Base-by-base conservation (phyloP, 768 basidiomycete genomes). In the Pleurotus ostreatus region DNA sequence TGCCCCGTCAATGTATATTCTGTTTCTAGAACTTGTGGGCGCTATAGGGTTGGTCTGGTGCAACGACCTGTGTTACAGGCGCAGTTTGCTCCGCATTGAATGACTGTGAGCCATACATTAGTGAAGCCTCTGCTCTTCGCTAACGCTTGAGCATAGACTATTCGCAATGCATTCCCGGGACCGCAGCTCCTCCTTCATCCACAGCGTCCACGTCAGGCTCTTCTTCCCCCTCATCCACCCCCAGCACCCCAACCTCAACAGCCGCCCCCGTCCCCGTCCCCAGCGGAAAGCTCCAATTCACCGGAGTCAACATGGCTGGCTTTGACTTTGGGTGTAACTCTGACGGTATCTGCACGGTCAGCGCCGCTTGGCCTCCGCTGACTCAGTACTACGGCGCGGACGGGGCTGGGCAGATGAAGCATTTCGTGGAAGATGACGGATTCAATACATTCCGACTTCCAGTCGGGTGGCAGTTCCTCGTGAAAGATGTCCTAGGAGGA, bases 371-470 rank as follows among this genome's bases (percentile, higher is more conserved):
- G 60, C 77, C 79, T 18, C 81, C 81, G 22, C 66, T 83, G 46
- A 66, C 65, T 9, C 67, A 78, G 59, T 73, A 77, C 55, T 74
- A 71, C 39, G 76, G 78, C 76, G 56, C 63, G 25, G 77, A 80
- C 53, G 79, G 78, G 44, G 68, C 63, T 3, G 78, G 80, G n/a
- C 84, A 86, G 63, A 85, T 86, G 80, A 62, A 72, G 43, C 84
- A 86, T 63, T 86, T 86, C 58, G 75, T 78, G 49, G 64, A 74
- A 0, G 68, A 82, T 58, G 80, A 84, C 57, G 76, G 75, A 2
- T 81, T 77, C 71, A 82, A 81, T 55, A 69, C 74, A 5, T 82
- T 85, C 74, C 82, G 84, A 53, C 74, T 85, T 16, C 83, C 84
- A 1, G 78, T 82, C 4, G 78, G 76, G 22, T 85, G 84, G 83